Base-by-base conservation (phyloP, 306 rosid species). In the Clitoria ternatea region DNA sequence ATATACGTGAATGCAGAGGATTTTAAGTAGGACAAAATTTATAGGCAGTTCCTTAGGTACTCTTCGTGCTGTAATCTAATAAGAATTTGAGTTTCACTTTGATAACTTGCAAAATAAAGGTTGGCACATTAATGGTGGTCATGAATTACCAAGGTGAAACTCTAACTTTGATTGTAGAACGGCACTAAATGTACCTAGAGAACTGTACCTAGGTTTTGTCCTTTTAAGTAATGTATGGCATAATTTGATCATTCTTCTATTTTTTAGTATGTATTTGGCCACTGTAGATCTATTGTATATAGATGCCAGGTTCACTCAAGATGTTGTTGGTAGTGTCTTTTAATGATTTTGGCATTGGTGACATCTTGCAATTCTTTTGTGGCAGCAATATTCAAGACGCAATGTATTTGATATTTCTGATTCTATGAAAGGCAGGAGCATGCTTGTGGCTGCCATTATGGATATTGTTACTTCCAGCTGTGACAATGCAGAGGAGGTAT, bases 361-460 rank as follows among this genome's bases (percentile, higher is more conserved):
- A 78, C 75, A 50, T 59, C 26, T 54, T 72, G 68, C 60, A 56
- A 17, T 42, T 83, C 6, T 82, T 76, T 61, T 80, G 54, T 87
- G 78, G 82, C 85, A 85, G 93, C 90, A 84, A 95, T 87, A 79
- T 65, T 82, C 92, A 56, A 80, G 95, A 73, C 91, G 83, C 76
- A 87, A 92, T 87, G 80, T 85, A 75, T 74, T 90, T 57, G 92
- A 85, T 75, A 71, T 85, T 70, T 89, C 81, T 81, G 99, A 91
- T 84, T 84, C 92, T 80, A 81, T 87, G 81, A 86, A 89, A 87
- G 99, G 99, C 55, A 83, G 95, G 87, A 94, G 99, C 84, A 87
- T 94, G 99, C 99, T 94, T 68, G 97, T 94, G 66, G 99, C 97
- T 75, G 91, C 97, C 77, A 85, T 94, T 60, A 89, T 94, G 97